Conservation (phyloP, 805 yeast species). For the Metschnikowia cubensis region DNA sequence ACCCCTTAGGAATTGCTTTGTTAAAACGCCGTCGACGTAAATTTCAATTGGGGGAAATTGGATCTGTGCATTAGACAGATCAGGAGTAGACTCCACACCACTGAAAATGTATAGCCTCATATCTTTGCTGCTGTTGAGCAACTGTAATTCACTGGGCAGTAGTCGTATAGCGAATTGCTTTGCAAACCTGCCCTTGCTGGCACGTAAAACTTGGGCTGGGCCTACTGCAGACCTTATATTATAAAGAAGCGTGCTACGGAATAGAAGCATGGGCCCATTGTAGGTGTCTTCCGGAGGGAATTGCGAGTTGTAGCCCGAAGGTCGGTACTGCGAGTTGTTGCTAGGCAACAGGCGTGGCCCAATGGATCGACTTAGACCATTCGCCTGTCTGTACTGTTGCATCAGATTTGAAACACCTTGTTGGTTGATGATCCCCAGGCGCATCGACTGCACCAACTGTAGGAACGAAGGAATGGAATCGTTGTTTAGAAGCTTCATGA, state of each 20-base stretch:
- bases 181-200: constrained; percentile 43
- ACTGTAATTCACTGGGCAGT: constrained; percentile 36
- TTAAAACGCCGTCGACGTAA: constrained; percentile 52
- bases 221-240: constrained; percentile 43
- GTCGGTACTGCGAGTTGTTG: background rate
- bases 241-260: constrained; percentile 58
- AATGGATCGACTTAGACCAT: background rate
- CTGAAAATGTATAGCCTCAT: constrained; percentile 49
- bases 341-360: background rate
- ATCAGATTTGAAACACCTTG: constrained; percentile 9
- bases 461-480: constrained; percentile 37
- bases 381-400: constrained; percentile 1
- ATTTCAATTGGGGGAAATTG: constrained; percentile 78
- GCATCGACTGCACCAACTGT: constrained; percentile 26
- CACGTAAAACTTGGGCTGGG: constrained; percentile 43
- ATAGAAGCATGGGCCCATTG: constrained; percentile 39
- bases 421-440: constrained; percentile 22
- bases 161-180: constrained; percentile 38
- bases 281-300: constrained; percentile 5
- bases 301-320: background rate
- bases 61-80: constrained; percentile 30
- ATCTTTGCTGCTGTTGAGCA: constrained; percentile 23
- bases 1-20: constrained; percentile 49
- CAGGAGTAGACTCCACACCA: constrained; percentile 38
- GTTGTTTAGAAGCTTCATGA: constrained; percentile 33